Conservation (phyloP, 345 rosid genomes). For the Pseudoturritis turrita region DNA sequence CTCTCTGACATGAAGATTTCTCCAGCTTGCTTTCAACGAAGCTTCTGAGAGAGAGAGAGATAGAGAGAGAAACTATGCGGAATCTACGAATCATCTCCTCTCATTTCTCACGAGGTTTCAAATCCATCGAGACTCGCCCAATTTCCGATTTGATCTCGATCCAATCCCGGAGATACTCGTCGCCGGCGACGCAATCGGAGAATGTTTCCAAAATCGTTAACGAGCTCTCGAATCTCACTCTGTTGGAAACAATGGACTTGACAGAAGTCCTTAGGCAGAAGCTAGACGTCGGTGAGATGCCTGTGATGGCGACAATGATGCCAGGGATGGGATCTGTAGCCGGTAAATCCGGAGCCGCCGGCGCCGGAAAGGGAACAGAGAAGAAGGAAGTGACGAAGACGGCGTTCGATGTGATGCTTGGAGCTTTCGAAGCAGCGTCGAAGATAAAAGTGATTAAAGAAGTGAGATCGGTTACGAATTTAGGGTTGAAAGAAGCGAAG, state of each 20-base stretch:
- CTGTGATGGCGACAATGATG: conserved; percentile 86
- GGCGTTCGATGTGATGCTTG: conserved; percentile 76
- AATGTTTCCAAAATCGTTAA: conserved; percentile 52
- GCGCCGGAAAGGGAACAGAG: conserved; percentile 39
- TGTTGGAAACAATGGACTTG: conserved; percentile 71
- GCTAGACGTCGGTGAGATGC: conserved; percentile 62
- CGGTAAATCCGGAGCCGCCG: conserved; percentile 40
- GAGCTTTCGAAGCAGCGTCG: conserved; percentile 64
- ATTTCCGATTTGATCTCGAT: background rate
- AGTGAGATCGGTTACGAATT: conserved; percentile 71
- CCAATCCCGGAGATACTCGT: conserved; percentile 13
- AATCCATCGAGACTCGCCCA: background rate
- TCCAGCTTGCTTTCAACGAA: conserved; percentile 1
- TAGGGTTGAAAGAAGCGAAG: conserved; percentile 92
- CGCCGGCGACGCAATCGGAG: conserved; percentile 38
- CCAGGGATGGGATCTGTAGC: conserved; percentile 68
- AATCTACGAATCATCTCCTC: conserved; percentile 41
- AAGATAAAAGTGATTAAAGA: conserved; percentile 94
- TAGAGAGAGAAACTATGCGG: conserved; percentile 32
- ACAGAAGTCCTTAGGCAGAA: conserved; percentile 61
- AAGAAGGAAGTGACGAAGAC: conserved; percentile 61
- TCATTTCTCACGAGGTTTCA: conserved; percentile 31
- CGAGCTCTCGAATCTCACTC: conserved; percentile 66
- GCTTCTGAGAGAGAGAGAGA: background rate
- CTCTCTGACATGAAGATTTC: background rate